These are phyloP conservation scores for Salix arbutifolia DNA, from an alignment of 345 rosid genomes.

Conservation along the genomic window DNA sequence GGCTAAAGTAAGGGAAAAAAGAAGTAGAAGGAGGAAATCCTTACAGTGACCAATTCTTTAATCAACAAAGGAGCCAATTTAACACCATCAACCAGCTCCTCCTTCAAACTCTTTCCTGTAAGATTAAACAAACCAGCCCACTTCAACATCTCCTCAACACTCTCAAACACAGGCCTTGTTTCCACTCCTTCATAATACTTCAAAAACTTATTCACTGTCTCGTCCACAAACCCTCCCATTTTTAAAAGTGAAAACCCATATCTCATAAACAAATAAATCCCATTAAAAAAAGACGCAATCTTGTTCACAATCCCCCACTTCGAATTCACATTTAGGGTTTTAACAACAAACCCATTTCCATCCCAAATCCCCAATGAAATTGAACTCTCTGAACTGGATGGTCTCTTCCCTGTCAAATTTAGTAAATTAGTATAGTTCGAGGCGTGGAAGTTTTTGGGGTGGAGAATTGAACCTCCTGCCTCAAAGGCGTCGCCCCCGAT, in stretches of 20 bases:
- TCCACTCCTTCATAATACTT: slow-evolving; percentile 65
- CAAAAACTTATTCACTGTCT: slow-evolving; percentile 58
- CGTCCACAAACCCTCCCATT: slow-evolving; percentile 72
- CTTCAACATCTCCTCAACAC: slow-evolving; percentile 82
- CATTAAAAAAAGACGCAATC: slow-evolving; percentile 57
- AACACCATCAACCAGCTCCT: slow-evolving; percentile 38
- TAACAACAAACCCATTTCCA: slow-evolving; percentile 59
- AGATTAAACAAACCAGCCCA: slow-evolving; percentile 81
- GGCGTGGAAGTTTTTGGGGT: slow-evolving; percentile 78
- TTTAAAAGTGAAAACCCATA: slow-evolving; percentile 75
- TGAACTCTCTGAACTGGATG: slow-evolving; percentile 44
- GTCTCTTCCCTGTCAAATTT: slow-evolving; percentile 39
- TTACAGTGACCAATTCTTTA: slow-evolving; percentile 74
- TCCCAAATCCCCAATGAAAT: slow-evolving; percentile 74
- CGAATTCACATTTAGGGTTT: slow-evolving; percentile 38
- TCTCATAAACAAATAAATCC: slow-evolving; percentile 47
- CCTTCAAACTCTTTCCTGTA: slow-evolving; percentile 56
- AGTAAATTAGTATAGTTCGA: slow-evolving; percentile 51
- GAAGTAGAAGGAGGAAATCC: not conserved
- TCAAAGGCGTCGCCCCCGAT: slow-evolving; percentile 66
- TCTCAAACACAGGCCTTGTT: slow-evolving; percentile 64
- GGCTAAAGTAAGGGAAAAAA: not conserved
- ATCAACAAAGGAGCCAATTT: slow-evolving; percentile 53
- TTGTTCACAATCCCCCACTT: slow-evolving; percentile 45
- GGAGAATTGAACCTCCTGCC: slow-evolving; percentile 90